A percentile compares a stretch with the other conserved stretches of the same genome.
Evolutionary conservation across 371 early-diverging fungal genomes (phyloP).

Genomic region (Syncephalastrum contaminatum): DNA sequence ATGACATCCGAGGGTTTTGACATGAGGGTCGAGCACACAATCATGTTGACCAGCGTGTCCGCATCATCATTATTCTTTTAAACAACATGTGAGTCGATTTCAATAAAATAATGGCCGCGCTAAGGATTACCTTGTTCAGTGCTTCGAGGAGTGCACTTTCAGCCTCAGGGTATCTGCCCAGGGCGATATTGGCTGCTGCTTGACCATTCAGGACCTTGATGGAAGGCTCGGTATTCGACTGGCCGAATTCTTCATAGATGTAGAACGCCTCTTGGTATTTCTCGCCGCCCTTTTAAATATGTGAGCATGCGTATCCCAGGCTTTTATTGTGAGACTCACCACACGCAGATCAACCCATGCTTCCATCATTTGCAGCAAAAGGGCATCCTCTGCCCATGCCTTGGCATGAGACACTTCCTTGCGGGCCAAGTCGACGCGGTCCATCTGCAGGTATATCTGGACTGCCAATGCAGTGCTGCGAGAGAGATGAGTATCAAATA

Average conservation of each 20-base stretch:
- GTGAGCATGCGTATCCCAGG: not conserved
- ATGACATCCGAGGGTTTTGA: slow-evolving; percentile 73
- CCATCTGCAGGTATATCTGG: slow-evolving; percentile 77
- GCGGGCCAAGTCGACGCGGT: slow-evolving; percentile 87
- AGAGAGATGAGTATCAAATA: not conserved
- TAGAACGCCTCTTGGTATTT: slow-evolving; percentile 89
- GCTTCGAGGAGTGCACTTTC: slow-evolving; percentile 82
- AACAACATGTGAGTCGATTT: not conserved
- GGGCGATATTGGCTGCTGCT: slow-evolving; percentile 83
- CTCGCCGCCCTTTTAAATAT: slow-evolving; percentile 62
- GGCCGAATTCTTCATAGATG: slow-evolving; percentile 91
- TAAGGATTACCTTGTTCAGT: slow-evolving; percentile 59
- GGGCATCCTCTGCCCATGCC: slow-evolving; percentile 88
- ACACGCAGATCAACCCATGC: slow-evolving; percentile 82
- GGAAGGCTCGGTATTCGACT: slow-evolving; percentile 71
- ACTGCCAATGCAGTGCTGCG: slow-evolving; percentile 73
- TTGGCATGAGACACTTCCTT: slow-evolving; percentile 74
- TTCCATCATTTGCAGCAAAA: slow-evolving; percentile 90
- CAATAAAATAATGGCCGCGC: not conserved
- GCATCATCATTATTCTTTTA: slow-evolving; percentile 72
- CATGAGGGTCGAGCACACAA: slow-evolving; percentile 65
- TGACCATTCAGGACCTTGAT: slow-evolving; percentile 78
- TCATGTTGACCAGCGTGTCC: slow-evolving; percentile 87
- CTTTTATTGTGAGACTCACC: slow-evolving; percentile 30
- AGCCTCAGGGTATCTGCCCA: slow-evolving; percentile 86